Conservation (phyloP, 2,329 filamentous ascomycete species). For the Diatrype stigma region DNA sequence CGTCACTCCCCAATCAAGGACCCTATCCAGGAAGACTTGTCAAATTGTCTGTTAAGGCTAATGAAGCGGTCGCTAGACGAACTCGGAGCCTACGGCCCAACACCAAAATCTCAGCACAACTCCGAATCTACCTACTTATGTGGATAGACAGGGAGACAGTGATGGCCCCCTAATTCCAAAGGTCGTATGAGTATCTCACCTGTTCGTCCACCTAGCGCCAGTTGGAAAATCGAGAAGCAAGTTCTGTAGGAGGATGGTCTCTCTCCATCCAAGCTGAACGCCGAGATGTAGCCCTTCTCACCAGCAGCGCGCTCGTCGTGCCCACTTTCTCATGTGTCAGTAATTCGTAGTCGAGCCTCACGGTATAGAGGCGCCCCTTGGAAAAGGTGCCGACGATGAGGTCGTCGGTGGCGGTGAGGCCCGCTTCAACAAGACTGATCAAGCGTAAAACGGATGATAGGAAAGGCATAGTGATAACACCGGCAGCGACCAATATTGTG, state of each 20-base stretch:
- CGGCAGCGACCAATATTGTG: no score
- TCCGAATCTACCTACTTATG: no score
- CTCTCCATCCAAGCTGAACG: slow-evolving; percentile 23
- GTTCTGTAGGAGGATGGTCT: slow-evolving; percentile 24
- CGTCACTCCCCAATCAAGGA: slow-evolving; percentile 19
- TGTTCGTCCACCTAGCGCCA: slow-evolving; percentile 32
- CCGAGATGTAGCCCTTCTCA: slow-evolving; percentile 30
- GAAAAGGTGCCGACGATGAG: slow-evolving; percentile 28
- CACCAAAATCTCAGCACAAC: no score
- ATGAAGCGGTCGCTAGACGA: slow-evolving; percentile 28
- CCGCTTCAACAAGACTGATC: slow-evolving; percentile 4
- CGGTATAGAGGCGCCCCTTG: slow-evolving; percentile 24
- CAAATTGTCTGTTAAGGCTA: slow-evolving; percentile 30
- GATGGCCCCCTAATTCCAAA: no score
- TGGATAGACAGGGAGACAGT: no score
- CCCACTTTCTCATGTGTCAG: slow-evolving; percentile 17
- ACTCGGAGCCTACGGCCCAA: slow-evolving; percentile 27
- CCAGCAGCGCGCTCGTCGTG: slow-evolving; percentile 27
- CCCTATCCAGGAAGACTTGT: slow-evolving; percentile 33
- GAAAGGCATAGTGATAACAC: not conserved
- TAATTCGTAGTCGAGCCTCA: slow-evolving; percentile 26
- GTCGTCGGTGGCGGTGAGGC: slow-evolving; percentile 15
- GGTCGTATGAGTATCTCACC: no score
- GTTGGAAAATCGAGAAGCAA: slow-evolving; percentile 27
- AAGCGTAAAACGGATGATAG: no score